Evolutionary conservation across 2,329 filamentous ascomycete species (phyloP).

Genomic region (Microdochium paspali): DNA sequence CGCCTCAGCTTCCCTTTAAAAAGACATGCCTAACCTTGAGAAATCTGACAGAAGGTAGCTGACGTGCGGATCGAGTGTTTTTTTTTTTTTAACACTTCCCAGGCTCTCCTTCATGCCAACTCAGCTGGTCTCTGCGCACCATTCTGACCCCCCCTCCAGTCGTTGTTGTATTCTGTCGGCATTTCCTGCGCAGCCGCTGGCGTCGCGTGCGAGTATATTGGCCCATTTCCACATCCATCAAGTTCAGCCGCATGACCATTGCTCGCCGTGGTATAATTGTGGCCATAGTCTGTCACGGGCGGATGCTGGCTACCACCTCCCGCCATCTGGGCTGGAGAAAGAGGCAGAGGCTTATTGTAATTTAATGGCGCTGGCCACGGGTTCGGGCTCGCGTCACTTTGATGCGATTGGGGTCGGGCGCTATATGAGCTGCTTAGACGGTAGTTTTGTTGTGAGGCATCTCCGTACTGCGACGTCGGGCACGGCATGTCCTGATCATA

Average conservation of each 20-base stretch:
- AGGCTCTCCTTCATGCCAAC: neutral
- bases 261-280: neutral
- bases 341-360: neutral
- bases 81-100: neutral
- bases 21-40: no score
- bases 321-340: neutral
- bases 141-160: neutral
- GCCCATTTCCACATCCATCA: neutral
- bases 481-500: neutral
- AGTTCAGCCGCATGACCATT: neutral
- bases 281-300: neutral
- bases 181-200: neutral
- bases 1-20: no score
- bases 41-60: neutral
- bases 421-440: neutral
- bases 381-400: neutral
- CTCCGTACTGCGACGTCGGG: neutral
- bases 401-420: neutral
- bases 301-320: neutral
- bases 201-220: neutral
- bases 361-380: neutral
- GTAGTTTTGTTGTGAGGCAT: neutral
- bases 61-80: neutral
- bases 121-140: neutral
- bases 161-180: neutral